Conservation (phyloP, 169 alveolate genomes). For the Plasmodium berghei region DNA sequence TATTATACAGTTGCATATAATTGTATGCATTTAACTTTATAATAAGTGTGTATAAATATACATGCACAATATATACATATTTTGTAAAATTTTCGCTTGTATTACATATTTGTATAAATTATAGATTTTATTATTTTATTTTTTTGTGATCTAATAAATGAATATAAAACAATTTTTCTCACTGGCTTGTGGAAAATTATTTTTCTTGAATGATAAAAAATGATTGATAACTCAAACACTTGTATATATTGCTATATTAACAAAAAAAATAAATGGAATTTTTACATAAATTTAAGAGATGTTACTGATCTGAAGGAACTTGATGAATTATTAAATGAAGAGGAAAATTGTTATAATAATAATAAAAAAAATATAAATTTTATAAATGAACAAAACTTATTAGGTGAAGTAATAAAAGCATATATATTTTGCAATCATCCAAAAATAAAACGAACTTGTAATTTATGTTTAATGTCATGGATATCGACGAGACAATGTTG, state of each 20-base stretch:
- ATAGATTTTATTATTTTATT: too few species aligned
- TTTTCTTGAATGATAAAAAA: background rate
- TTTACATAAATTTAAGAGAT: conserved; percentile 27
- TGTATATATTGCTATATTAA: conserved; percentile 2
- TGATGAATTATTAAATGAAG: conserved; percentile 17
- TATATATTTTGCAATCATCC: conserved; percentile 21
- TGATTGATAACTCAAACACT: conserved; percentile 15
- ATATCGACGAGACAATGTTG: conserved; percentile 30
- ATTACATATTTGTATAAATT: too few species aligned
- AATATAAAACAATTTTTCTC: too few species aligned
- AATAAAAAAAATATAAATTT: background rate
- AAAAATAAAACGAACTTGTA: conserved; percentile 24
- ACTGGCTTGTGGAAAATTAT: too few species aligned
- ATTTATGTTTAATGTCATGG: conserved; percentile 28
- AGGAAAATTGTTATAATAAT: conserved; percentile 8
- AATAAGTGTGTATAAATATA: too few species aligned
- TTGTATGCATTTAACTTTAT: too few species aligned
- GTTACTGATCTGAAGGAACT: conserved; percentile 25
- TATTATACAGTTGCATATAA: too few species aligned
- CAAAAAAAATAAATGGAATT: conserved; percentile 12
- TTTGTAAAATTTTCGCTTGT: too few species aligned
- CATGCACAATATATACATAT: too few species aligned
- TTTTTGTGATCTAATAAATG: too few species aligned
- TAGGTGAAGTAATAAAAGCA: conserved; percentile 36
- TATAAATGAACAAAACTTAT: conserved; percentile 3